Base-by-base conservation (phyloP, 306 rosid species). In the Sesbania bispinosa region DNA sequence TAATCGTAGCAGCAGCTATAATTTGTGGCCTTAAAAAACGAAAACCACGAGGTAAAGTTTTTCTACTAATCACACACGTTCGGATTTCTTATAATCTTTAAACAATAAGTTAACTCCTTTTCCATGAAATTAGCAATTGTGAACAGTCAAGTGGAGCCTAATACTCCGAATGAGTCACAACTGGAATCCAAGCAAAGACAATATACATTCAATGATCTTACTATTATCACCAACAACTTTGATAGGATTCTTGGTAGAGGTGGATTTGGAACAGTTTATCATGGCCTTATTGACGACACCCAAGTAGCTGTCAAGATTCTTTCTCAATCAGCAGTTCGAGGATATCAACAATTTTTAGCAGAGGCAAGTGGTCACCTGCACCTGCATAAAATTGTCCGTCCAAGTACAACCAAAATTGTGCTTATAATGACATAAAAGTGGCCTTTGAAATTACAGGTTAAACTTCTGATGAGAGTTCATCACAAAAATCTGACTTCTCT, bases 301-400 rank as follows among this genome's bases (percentile, higher is more conserved):
- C 71, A 74, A 79, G 93, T 89, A 11, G 91, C 91, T 46, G 77
- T 84, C 4, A 88, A 88, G 83, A 65, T 84, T 67, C 86, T 84
- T 55, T 82, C 89, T 4, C 20, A 60, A 24, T 65, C 88, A 6
- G 60, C 91, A 16, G 71, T 38, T 10, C 85, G 69, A 38, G 86
- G 91, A 5, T 69, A 76, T 67, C 73, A 78, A 10, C 84, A 86
- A 62, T 88, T 82, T 77, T 73, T 73, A n/a, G 80, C 86, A 51
- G 91, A 88, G 87, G 90, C 74, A 84, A 8, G 83, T 75, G 3
- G 3, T 38, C 55, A 23, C 42, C 36, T 5, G 0, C 11, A 7
- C 3, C 32, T 55, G n/a, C 51, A 48, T 47, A 21, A 41, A 57
- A 3, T 11, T 55, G 15, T 42, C 1, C 45, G 6, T 32, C 1